Base-by-base conservation (phyloP, 1,284 basidiomycete genomes). In the Cryptococcus jaspeensis region DNA sequence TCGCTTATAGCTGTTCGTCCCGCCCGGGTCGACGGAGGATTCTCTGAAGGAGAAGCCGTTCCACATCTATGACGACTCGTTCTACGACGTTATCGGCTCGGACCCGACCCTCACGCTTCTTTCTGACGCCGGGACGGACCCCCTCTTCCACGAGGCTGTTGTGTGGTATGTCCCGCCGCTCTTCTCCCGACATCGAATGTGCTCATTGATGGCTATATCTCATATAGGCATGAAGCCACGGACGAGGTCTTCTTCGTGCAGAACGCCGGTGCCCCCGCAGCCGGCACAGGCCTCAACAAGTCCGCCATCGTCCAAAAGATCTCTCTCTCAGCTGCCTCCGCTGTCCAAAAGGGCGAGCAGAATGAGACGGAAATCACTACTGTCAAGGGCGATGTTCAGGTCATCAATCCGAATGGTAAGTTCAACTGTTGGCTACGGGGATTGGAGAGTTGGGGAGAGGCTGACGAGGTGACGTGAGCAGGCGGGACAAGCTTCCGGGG, bases 81-180 rank as follows among this genome's bases (percentile, higher is more conserved):
- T 90, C 72, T 74, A 85, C 56, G 50, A 65, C 36, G 78, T 88
- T 60, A 81, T 89, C 2, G 87, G 88, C 0, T 64, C 73, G 7
- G 75, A 78, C 39, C 83, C 88, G 3, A 81, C 82, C 0, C 81
- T 89, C 48, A 80, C 81, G 5, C 72, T 82, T 56, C 81, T 90
- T 22, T 83, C 84, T 0, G 61, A 66, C 40, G 81, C 80, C 1
- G 83, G 84, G 60, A 76, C 80, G 0, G 81, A 81, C 16, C 87
- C 85, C 0, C 83, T 88, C 61, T 87, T 87, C 22, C 88, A 89
- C 64, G 88, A 90, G 73, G 88, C 87, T 2, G 85, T 84, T 0
- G 80, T 88, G 1, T 88, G 84, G 74, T 69, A 50, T 40, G 64
- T 60, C 13, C n/a, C n/a, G 16, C 22, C n/a, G 12, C 7, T 15